Evolutionary conservation across 306 rosid genomes (phyloP).

Genomic region (Acacia melanoxylon): DNA sequence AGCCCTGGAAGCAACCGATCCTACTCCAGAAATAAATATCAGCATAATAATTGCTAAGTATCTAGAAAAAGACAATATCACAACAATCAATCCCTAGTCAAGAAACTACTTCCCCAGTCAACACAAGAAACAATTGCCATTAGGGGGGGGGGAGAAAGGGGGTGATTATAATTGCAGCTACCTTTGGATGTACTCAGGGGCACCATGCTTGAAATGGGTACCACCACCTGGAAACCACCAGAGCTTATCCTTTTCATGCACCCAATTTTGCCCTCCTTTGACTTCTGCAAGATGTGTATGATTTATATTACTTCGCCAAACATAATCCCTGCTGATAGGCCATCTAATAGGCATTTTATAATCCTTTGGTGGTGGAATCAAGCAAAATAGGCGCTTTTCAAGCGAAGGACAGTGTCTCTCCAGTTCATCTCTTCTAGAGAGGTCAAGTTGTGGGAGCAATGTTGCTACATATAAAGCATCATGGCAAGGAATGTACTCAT

Average conservation of each 20-base stretch:
- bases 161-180: constrained; percentile 16
- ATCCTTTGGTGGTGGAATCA: constrained; percentile 82
- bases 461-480: constrained; percentile 59
- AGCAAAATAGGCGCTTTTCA: constrained; percentile 78
- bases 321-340: constrained; percentile 92
- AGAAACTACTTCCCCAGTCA: neutral
- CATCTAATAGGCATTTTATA: constrained; percentile 84
- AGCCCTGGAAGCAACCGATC: neutral
- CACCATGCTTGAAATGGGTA: constrained; percentile 96
- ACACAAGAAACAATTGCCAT: neutral
- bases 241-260: constrained; percentile 73
- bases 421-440: constrained; percentile 71
- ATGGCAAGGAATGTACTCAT: constrained; percentile 89
- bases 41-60: neutral
- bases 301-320: constrained; percentile 94
- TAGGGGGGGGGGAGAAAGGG: neutral
- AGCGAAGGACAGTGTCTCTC: constrained; percentile 93
- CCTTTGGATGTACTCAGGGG: constrained; percentile 89
- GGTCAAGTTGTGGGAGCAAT: constrained; percentile 58
- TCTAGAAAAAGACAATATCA: neutral
- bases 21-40: neutral
- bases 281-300: constrained; percentile 89
- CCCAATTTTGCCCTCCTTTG: constrained; percentile 99
- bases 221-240: constrained; percentile 99
- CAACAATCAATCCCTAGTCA: neutral